Evolutionary conservation across 2,329 filamentous ascomycete genomes (phyloP), one percentile per base, ranked within the genome.

Genomic region (Thermoascus crustaceus): DNA sequence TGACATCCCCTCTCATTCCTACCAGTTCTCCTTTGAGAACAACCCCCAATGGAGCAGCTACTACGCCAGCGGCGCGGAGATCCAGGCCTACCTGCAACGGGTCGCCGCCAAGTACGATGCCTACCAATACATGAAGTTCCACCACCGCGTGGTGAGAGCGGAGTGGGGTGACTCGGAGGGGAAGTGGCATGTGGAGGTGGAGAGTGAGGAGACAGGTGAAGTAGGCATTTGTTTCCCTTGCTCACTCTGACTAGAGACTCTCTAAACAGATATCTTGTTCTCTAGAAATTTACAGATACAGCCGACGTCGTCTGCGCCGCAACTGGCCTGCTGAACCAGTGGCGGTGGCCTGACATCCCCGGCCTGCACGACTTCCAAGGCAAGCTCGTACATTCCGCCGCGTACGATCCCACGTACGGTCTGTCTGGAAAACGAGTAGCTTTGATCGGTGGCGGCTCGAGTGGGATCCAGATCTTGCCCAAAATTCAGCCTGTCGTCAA

Each of bases 71-170:
- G 45, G 47, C 9, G 14, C 23, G 14, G 48, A 51, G 30, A 51
- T 51, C 32, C 22, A 33, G n/a, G 35, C 40, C 8, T 51, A 50
- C 32, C 43, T 45, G 39, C 32, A 48, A 27, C 31, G 19, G 1
- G 37, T 39, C 16, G 45, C 45, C 16, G 40, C 38, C 3, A 44
- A 50, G 26, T 50, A 47, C 34, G 39, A 46, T 21, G 61, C 75
- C 1, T 71, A 68, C 47, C 62, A 61, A 32, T 67, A 74, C 45
- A 66, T 73, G 17, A 61, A 68, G 1, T 74, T 75, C 54, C 70
- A 69, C 42, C 67, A 64, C 0, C 50, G 54, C 0, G 68, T 73
- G 3, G 57, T 67, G 18, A 55, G 61, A 17, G 66, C 69, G 9
- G 52, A 48, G 2, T 76, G 70, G 71, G 61, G 72, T 35, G 67